Conservation (phyloP, 2,329 filamentous ascomycete genomes). For the Aureobasidium sp. region DNA sequence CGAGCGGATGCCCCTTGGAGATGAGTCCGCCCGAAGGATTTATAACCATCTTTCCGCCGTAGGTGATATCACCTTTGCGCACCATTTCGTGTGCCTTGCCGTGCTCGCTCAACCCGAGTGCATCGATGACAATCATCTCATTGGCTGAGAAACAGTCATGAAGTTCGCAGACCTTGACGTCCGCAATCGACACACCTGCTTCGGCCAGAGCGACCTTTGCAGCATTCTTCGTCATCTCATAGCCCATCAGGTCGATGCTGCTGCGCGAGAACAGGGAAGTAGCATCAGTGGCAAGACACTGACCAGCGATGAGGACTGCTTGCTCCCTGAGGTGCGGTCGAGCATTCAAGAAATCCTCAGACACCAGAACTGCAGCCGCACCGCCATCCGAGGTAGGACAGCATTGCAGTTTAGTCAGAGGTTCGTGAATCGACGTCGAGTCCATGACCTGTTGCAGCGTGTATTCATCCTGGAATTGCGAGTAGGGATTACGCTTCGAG, state of each 20-base stretch:
- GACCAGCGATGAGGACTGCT: constrained; percentile 84
- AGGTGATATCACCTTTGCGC: constrained; percentile 79
- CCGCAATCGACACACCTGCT: constrained; percentile 57
- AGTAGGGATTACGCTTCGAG: constrained; percentile 88
- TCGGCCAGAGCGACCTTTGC: constrained; percentile 64
- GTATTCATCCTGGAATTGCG: constrained; percentile 94
- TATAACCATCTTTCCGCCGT: constrained; percentile 73
- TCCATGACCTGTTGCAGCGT: constrained; percentile 73
- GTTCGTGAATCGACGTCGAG: constrained; percentile 70
- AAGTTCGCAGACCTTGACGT: constrained; percentile 80
- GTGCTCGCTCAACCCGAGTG: constrained; percentile 65
- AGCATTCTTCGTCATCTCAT: constrained; percentile 72
- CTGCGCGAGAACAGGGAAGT: constrained; percentile 70
- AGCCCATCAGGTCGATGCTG: constrained; percentile 84
- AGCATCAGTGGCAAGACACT: constrained; percentile 78
- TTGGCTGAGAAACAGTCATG: constrained; percentile 97
- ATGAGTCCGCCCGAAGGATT: constrained; percentile 94
- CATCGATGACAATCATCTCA: constrained; percentile 85
- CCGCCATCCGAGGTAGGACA: constrained; percentile 93
- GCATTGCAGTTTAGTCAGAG: constrained; percentile 96
- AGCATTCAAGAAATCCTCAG: constrained; percentile 78
- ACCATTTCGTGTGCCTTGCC: constrained; percentile 93
- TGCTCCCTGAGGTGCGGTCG: constrained; percentile 74
- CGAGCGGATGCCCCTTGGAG: constrained; percentile 90
- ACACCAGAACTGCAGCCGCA: constrained; percentile 82